Evolutionary conservation across 257 asterid genomes (phyloP), one percentile per base, ranked within the genome.

Genomic region (Capsicum baccatum): DNA sequence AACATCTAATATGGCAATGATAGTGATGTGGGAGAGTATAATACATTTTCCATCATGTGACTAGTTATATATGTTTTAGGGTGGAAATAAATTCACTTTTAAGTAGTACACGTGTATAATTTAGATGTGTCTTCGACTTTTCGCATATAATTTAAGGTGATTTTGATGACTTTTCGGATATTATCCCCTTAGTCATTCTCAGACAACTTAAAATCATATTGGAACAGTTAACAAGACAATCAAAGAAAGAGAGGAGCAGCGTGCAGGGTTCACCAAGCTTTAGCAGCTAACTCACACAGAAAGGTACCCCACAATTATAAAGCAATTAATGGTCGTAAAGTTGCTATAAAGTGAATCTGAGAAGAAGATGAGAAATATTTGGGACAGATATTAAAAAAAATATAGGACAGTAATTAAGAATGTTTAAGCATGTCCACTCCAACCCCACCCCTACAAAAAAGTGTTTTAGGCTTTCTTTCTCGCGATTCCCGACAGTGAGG

Each of bases 401-500:
- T 21, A 19, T 7, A 74, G 42, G 60, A 50, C 44, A 19, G 19
- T 12, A 52, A 21, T 6, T 21, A 48, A 52, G 81, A 74, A 74
- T 52, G 44, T 39, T 39, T 39, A 39, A 39, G 44, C 10, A 74
- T 74, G 44, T 74, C n/a, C 81, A 50, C 21, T 3, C 13, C 52
- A 50, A 16, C 9, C 14, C 14, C 14, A 10, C 5, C 50, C 78
- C 21, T 17, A 37, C 4, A 15, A 4, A 8, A 70, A 44, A 44
- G 52, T 21, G 17, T 16, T 8, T 44, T n/a, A 17, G 79, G 57
- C 57, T 71, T 71, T n/a, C 10, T 55, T 56, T 91, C 87, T 83
- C 62, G 85, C 90, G 62, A 94, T 91, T 39, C 85, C 83, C 9
- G 84, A 79, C 6, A 91, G 70, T 54, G 98, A 93, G 48, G 92